A percentile compares a stretch with the other conserved stretches of the same genome.
Conservation (phyloP, 768 basidiomycete genomes). For the Cystofilobasidium capitatum region DNA sequence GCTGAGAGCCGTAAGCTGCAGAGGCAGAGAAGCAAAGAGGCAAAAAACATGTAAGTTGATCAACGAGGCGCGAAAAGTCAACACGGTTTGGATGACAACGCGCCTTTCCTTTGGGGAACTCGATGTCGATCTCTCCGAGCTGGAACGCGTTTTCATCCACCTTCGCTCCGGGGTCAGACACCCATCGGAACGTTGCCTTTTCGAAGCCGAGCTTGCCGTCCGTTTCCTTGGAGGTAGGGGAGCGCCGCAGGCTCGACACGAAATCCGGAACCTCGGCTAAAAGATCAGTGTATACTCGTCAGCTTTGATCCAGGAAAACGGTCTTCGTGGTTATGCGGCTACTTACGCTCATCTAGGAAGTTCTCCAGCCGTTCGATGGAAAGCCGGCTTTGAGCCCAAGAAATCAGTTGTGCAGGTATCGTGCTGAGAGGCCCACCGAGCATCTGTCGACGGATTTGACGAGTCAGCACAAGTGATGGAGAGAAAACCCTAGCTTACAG, state of each 20-base stretch:
- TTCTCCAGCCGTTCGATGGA: slow-evolving; percentile 15
- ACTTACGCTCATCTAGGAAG: slow-evolving; percentile 12
- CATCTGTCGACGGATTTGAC: slow-evolving; percentile 13
- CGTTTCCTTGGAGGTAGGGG: not conserved
- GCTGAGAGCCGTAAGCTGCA: slow-evolving; percentile 46
- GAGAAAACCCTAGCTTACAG: too few species aligned
- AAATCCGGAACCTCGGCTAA: slow-evolving; percentile 19
- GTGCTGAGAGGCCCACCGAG: slow-evolving; percentile 8
- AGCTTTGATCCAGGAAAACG: too few species aligned
- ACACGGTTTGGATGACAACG: slow-evolving; percentile 28
- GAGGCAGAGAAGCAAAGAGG: too few species aligned
- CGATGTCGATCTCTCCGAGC: slow-evolving; percentile 51
- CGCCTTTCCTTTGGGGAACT: slow-evolving; percentile 52
- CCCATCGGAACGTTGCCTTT: slow-evolving; percentile 11
- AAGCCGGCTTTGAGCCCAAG: slow-evolving; percentile 7
- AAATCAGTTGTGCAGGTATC: slow-evolving; percentile 10
- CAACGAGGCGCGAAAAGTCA: too few species aligned
- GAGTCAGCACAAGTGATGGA: too few species aligned
- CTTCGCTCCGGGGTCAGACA: not conserved
- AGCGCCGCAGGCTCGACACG: slow-evolving; percentile 3
- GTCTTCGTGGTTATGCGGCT: not conserved
- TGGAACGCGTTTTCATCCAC: slow-evolving; percentile 40
- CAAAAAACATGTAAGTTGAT: not conserved
- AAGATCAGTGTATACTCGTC: not conserved
- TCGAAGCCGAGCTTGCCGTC: slow-evolving; percentile 5